Base-by-base conservation (phyloP, 345 rosid species). In the Luvunga scandens region DNA sequence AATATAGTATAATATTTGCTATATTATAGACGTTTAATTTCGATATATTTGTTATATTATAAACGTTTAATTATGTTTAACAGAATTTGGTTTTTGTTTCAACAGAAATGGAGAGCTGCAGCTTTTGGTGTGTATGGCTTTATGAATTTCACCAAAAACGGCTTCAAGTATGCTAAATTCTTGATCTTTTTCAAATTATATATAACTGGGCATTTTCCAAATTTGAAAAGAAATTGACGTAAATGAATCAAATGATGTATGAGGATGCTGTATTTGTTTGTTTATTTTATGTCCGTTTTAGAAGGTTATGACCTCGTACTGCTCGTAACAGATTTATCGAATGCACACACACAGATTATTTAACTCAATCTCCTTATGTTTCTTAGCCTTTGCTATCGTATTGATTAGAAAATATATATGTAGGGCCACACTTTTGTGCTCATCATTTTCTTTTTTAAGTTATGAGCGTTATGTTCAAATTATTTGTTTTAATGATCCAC, bases 71-170 rank as follows among this genome's bases (percentile, higher is more conserved):
- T 66, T 66, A 10, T 4, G 4, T 34, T 66, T 19, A n/a, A 66
- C 48, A 18, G 25, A 66, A 33, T 66, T 66, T 66, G 25, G 9
- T 34, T 56, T 62, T 70, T 50, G 66, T 71, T 9, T 64, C 24
- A 16, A 73, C 85, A 93, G 97, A 73, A 92, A 81, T 95, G 98
- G 97, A 89, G 97, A 85, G 75, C 81, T 21, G 81, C 98, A 66
- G 90, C 93, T 78, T 93, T 95, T 79, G 97, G 95, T 27, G 78
- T 83, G 55, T 93, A 86, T 72, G 98, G 98, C 75, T 91, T 85
- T 76, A 80, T 88, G 76, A 93, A 95, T 75, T 94, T 93, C 91
- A 93, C 98, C 86, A 89, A 86, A 80, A 87, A 88, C 38, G 98
- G 85, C 72, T 91, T 90, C 93, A 22, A 87, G 98, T 91, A 87